phyloP scores from a whole-genome alignment of 2,329 filamentous ascomycete species.

The Exophiala calicioides region DNA sequence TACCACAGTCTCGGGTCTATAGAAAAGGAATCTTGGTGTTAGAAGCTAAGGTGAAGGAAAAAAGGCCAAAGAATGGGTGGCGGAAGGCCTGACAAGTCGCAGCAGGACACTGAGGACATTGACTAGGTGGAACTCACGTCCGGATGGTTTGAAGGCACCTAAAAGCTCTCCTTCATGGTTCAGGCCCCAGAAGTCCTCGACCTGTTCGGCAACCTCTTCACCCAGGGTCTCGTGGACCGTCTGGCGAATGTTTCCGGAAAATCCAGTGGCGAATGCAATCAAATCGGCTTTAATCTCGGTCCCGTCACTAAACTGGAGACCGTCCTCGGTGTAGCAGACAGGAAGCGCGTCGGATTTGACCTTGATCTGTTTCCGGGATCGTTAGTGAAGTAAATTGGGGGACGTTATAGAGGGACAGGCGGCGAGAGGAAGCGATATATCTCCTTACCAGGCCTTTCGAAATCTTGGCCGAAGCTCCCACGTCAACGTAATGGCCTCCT shows the following conservation, averaged over 20 bases:
- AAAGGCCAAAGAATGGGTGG: no score
- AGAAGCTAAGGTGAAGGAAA: no score
- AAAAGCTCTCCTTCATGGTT: constrained; percentile 50
- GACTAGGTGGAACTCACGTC: constrained; percentile 39
- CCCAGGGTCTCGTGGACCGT: constrained; percentile 41
- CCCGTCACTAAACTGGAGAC: constrained; percentile 46
- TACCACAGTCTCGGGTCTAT: constrained; percentile 50
- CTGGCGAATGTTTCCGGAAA: constrained; percentile 44
- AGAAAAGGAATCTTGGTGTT: no score
- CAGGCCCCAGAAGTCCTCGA: constrained; percentile 48
- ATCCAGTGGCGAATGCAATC: constrained; percentile 51
- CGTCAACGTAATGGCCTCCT: constrained; percentile 51
- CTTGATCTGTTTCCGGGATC: no score
- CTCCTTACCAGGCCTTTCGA: constrained; percentile 38
- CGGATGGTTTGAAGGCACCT: constrained; percentile 42
- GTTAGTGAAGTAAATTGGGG: no score
- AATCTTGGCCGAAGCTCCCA: constrained; percentile 46
- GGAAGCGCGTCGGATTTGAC: no score
- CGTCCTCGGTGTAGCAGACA: constrained; percentile 42
- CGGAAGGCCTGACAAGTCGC: no score
- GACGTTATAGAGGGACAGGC: no score
- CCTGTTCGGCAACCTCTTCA: constrained; percentile 40
- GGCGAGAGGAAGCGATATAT: no score
- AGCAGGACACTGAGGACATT: no score
- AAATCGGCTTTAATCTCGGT: constrained; percentile 46